These are phyloP conservation scores for Paraconiothyrium brasiliense DNA, from an alignment of 2,329 filamentous ascomycete genomes.

Conservation along the genomic window DNA sequence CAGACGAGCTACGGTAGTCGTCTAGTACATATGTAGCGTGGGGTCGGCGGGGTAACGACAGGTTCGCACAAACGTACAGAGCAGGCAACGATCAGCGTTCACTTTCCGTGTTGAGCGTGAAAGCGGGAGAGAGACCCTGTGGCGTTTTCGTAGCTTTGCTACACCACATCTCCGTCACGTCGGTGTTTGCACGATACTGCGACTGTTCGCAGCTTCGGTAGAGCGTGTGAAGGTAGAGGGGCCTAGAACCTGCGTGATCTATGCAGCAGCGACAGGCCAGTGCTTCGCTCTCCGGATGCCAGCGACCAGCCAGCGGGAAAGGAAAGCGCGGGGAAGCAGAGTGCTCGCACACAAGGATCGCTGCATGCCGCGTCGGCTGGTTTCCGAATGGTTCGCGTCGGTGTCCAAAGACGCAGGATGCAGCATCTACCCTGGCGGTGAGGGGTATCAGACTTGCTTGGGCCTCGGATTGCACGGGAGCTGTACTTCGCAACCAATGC, in stretches of 20 bases:
- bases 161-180: neutral
- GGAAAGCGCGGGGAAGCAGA: neutral
- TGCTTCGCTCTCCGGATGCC: neutral
- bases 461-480: neutral
- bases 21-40: neutral
- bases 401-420: neutral
- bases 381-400: conserved; percentile 11
- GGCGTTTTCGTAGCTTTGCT: conserved; percentile 1
- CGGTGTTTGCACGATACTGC: neutral
- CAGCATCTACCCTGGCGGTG: neutral
- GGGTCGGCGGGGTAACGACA: conserved; percentile 2
- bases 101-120: conserved; percentile 1
- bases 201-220: neutral
- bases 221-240: neutral
- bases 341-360: neutral
- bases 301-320: neutral
- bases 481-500: neutral
- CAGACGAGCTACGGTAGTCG: conserved; percentile 5
- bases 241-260: neutral
- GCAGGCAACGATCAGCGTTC: conserved; percentile 11
- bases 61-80: neutral
- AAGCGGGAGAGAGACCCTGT: conserved; percentile 6
- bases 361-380: conserved; percentile 9
- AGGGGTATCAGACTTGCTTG: neutral
- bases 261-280: neutral